Conservation (phyloP, 352 stramenopile genomes). For the Globisporangium parvum region DNA sequence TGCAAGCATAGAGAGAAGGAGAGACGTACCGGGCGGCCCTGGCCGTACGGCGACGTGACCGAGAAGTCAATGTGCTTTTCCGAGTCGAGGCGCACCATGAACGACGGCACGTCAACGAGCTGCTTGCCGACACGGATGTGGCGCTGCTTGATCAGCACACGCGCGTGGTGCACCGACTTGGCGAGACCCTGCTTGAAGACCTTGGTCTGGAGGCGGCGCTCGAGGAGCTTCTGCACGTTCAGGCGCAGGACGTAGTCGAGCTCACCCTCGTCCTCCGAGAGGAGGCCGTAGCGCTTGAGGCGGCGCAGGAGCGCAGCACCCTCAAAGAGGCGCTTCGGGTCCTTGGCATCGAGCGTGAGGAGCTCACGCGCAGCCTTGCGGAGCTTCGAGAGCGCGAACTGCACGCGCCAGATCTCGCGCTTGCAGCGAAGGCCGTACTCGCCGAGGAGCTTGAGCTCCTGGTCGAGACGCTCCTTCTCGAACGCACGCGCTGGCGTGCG, state of each 20-base stretch:
- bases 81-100: constrained; percentile 97
- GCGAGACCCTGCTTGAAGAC: constrained; percentile 99
- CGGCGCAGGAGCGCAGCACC: constrained; percentile 95
- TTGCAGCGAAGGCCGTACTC: constrained; percentile 99
- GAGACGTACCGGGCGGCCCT: constrained; percentile 85
- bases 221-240: constrained; percentile 98
- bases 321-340: constrained; percentile 99
- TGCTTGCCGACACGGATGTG: constrained; percentile 99
- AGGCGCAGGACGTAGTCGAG: constrained; percentile 98
- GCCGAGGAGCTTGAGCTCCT: constrained; percentile 98
- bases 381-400: constrained; percentile 99
- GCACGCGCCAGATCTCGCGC: constrained; percentile 99
- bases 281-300: constrained; percentile 95
- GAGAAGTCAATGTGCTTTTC: constrained; percentile 99
- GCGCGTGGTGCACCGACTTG: constrained; percentile 99
- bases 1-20: not conserved
- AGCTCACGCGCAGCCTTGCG: constrained; percentile 97
- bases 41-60: constrained; percentile 96
- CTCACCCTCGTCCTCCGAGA: constrained; percentile 97
- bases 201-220: constrained; percentile 98
- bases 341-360: constrained; percentile 96
- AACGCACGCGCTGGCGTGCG: constrained; percentile 98
- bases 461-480: constrained; percentile 99
- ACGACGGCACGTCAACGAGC: constrained; percentile 98
- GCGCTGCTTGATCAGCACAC: constrained; percentile 98